Evolutionary conservation across 192 early-diverging fungal genomes (phyloP).

Genomic region (Phlyctochytrium bullatum): DNA sequence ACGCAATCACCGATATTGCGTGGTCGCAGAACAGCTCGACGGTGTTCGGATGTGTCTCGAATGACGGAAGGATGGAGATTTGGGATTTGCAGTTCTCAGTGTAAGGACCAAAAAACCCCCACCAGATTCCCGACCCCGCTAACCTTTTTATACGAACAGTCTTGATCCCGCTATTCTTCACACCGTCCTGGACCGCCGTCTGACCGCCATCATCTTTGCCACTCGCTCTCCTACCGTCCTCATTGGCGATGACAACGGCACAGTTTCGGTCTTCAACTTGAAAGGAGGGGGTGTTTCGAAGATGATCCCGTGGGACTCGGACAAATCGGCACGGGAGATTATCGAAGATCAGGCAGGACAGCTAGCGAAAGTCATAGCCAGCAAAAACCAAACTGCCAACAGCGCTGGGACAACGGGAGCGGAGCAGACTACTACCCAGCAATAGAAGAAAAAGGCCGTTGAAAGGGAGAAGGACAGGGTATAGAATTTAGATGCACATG

Average conservation of each 20-base stretch:
- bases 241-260: slow-evolving; percentile 59
- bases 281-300: slow-evolving; percentile 1
- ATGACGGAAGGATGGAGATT: slow-evolving; percentile 58
- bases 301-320: background rate
- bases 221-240: slow-evolving; percentile 44
- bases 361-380: background rate
- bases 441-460: too few relatives aligned
- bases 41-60: slow-evolving; percentile 53
- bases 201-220: slow-evolving; percentile 54
- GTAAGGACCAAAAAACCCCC: too few relatives aligned
- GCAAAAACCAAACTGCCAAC: background rate
- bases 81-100: slow-evolving; percentile 59
- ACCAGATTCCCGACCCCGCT: background rate
- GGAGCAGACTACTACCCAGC: too few relatives aligned
- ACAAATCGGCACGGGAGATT: background rate
- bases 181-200: slow-evolving; percentile 53
- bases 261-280: slow-evolving; percentile 58
- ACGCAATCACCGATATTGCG: slow-evolving; percentile 53
- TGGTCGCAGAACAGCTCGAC: slow-evolving; percentile 54
- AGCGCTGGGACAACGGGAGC: too few relatives aligned
- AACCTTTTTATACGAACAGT: slow-evolving; percentile 24
- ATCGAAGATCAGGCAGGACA: background rate
- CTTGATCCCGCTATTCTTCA: slow-evolving; percentile 58
- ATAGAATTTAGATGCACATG: too few relatives aligned
- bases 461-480: too few relatives aligned